Evolutionary conservation across 331 rosid genomes (phyloP).

Genomic region (Arachis monticola): DNA sequence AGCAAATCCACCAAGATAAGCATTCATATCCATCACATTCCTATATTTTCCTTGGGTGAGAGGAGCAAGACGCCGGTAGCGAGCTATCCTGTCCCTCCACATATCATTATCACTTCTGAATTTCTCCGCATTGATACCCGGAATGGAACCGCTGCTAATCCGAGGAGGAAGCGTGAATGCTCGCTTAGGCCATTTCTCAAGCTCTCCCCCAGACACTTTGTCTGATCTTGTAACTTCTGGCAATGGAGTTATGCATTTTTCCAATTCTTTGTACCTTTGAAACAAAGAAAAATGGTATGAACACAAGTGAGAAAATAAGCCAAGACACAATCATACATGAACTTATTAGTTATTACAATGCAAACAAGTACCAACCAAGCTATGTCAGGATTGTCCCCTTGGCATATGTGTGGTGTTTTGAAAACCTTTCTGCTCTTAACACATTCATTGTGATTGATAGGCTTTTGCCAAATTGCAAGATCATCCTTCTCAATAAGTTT

Average conservation of each 20-base stretch:
- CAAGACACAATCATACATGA: neutral
- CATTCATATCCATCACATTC: conserved; percentile 95
- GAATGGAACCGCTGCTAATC: conserved; percentile 69
- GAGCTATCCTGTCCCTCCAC: conserved; percentile 73
- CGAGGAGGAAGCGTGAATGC: conserved; percentile 84
- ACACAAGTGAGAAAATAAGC: neutral
- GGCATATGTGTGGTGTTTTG: conserved; percentile 86
- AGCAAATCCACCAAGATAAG: conserved; percentile 91
- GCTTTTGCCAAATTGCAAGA: conserved; percentile 92
- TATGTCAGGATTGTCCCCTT: conserved; percentile 77
- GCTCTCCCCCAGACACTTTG: conserved; percentile 75
- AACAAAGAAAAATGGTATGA: conserved; percentile 30
- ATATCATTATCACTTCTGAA: conserved; percentile 66
- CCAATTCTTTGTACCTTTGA: conserved; percentile 77
- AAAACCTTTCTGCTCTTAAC: conserved; percentile 50
- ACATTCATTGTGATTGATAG: conserved; percentile 79
- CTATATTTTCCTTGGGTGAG: conserved; percentile 40
- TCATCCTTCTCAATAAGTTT: conserved; percentile 81
- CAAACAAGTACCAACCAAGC: conserved; percentile 85
- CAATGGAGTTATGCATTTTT: conserved; percentile 87
- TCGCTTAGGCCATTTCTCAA: conserved; percentile 93
- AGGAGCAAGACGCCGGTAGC: conserved; percentile 67
- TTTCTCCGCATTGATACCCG: conserved; percentile 59
- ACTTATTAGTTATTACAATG: neutral
- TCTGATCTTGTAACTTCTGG: conserved; percentile 66